These are phyloP conservation scores for Daucus carota DNA, from an alignment of 129 eudicot genomes.

Conservation along the genomic window DNA sequence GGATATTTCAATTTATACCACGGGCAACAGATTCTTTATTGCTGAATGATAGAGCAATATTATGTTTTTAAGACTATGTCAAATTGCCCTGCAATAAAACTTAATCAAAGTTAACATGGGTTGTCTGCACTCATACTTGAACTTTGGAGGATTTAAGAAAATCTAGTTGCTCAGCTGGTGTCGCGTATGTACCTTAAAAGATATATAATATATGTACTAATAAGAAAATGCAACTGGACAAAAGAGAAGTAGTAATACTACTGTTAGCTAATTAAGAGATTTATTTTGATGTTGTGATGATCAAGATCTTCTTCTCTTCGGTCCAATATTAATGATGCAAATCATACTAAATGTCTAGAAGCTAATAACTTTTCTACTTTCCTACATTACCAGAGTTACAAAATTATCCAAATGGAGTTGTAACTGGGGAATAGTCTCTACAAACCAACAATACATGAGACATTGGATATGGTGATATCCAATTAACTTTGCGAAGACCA, in stretches of 20 bases:
- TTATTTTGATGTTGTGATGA: background rate
- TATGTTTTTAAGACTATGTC: background rate
- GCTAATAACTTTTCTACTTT: conserved; percentile 12
- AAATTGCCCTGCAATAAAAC: background rate
- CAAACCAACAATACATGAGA: conserved; percentile 86
- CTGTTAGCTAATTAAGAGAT: background rate
- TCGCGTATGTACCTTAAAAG: background rate
- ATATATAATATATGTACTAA: no score
- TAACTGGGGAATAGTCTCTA: conserved; percentile 91
- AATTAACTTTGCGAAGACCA: conserved; percentile 76
- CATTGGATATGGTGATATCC: conserved; percentile 45
- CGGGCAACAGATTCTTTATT: background rate
- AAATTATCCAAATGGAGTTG: background rate
- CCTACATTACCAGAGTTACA: conserved; percentile 4
- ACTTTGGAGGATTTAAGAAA: background rate
- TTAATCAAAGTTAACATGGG: background rate
- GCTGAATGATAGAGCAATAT: background rate
- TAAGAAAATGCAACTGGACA: background rate
- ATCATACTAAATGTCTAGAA: background rate
- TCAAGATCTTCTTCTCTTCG: conserved; percentile 6
- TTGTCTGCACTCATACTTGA: background rate
- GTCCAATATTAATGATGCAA: conserved; percentile 28
- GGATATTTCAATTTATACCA: background rate
- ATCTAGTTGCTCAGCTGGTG: background rate
- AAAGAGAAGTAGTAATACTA: background rate